Percentiles rank a stretch among this genome's conserved stretches.
Conservation (phyloP, 495 filamentous ascomycete genomes). For the Acidiella bohemica region DNA sequence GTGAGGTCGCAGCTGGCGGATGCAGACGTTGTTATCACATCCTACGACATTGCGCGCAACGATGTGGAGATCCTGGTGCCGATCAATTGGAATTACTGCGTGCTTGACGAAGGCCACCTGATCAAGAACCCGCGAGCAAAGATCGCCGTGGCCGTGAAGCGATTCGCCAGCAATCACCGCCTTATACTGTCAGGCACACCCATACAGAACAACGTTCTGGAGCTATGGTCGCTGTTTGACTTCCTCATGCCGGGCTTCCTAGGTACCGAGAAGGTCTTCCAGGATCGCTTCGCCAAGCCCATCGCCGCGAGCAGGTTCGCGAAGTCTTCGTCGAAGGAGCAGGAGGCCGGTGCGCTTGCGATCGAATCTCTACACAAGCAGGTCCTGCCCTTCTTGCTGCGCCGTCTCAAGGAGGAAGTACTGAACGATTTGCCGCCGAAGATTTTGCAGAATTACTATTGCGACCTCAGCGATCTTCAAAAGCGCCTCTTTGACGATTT, state of each 20-base stretch:
- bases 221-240: constrained; percentile 98
- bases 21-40: constrained; percentile 89
- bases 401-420: constrained; percentile 94
- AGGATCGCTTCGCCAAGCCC: constrained; percentile 93
- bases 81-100: constrained; percentile 90
- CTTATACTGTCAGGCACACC: constrained; percentile 93
- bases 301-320: constrained; percentile 88
- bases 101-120: constrained; percentile 91
- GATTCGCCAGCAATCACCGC: constrained; percentile 75
- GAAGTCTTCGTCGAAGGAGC: constrained; percentile 95
- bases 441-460: constrained; percentile 99
- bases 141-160: constrained; percentile 81
- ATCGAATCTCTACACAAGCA: constrained; percentile 97
- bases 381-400: constrained; percentile 89
- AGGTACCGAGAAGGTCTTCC: constrained; percentile 95
- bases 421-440: constrained; percentile 92
- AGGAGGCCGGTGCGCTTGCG: constrained; percentile 88
- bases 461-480: constrained; percentile 91
- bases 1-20: constrained; percentile 51
- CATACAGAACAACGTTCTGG: constrained; percentile 95
- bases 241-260: constrained; percentile 98
- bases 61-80: constrained; percentile 73
- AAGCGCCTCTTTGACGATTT: constrained; percentile 94
- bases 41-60: constrained; percentile 93
- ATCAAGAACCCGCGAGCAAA: constrained; percentile 98